These are phyloP conservation scores for Verticillium isaacii DNA, from an alignment of 2,329 filamentous ascomycete species.

Conservation along the genomic window DNA sequence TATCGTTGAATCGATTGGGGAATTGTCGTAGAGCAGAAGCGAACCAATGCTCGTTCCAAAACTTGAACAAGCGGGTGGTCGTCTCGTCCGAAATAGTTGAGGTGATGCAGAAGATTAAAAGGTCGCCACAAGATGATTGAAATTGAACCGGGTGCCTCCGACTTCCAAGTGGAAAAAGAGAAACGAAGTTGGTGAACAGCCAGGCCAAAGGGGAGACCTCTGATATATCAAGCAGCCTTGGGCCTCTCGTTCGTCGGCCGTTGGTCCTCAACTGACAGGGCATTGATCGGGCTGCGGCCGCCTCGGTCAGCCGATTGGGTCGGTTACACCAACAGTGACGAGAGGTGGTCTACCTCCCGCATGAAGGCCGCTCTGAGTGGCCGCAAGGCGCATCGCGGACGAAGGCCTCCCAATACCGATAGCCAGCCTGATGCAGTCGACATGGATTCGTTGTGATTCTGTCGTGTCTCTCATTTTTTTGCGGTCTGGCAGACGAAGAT, in stretches of 20 bases:
- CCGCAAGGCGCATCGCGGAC: background rate
- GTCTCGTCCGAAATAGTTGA: background rate
- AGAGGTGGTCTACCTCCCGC: constrained; percentile 1
- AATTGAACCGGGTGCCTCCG: background rate
- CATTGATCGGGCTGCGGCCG: background rate
- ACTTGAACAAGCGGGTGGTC: too few relatives aligned
- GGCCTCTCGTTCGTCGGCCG: background rate
- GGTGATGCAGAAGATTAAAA: background rate
- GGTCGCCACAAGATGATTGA: background rate
- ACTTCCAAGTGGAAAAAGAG: background rate
- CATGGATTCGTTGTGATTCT: background rate
- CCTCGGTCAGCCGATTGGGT: background rate
- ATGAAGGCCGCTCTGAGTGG: background rate
- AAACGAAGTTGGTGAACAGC: background rate
- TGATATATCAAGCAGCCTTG: background rate
- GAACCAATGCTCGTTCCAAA: too few relatives aligned
- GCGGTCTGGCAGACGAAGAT: background rate
- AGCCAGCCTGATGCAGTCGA: background rate
- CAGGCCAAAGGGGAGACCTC: background rate
- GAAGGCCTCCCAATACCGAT: background rate
- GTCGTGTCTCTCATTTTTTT: background rate
- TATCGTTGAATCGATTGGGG: too few relatives aligned
- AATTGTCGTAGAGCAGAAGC: too few relatives aligned
- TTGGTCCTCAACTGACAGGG: background rate
- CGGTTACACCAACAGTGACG: background rate